phyloP scores from a whole-genome alignment of 2,329 filamentous ascomycete genomes.

The Huntiella savannae region DNA sequence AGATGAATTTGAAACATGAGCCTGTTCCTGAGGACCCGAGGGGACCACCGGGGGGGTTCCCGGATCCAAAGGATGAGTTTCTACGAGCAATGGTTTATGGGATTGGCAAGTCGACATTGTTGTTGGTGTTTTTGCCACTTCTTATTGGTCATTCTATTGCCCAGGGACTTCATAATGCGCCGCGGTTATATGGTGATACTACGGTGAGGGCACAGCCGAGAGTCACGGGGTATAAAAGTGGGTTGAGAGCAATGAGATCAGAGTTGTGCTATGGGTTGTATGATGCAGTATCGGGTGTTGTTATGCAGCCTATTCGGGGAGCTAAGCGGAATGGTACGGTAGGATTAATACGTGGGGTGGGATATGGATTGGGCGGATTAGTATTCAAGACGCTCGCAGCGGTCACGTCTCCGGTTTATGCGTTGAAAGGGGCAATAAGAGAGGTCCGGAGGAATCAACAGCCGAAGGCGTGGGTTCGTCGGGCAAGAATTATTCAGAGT shows the following conservation, averaged over 20 bases:
- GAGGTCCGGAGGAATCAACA: conserved; percentile 34
- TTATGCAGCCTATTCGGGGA: conserved; percentile 26
- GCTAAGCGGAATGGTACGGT: conserved; percentile 31
- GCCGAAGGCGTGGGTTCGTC: conserved; percentile 33
- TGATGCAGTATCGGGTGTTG: conserved; percentile 44
- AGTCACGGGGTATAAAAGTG: conserved; percentile 46
- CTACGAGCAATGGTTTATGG: conserved; percentile 32
- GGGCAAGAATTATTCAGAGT: conserved; percentile 39
- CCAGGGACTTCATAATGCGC: conserved; percentile 53
- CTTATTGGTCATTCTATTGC: conserved; percentile 41
- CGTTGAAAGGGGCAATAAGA: conserved; percentile 44
- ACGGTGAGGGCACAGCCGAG: conserved; percentile 45
- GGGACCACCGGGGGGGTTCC: conserved; percentile 11
- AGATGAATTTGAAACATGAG: conserved; percentile 12
- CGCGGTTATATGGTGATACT: conserved; percentile 49
- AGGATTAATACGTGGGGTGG: conserved; percentile 34
- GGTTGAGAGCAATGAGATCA: conserved; percentile 38
- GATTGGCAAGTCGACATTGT: conserved; percentile 29
- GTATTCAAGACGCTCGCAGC: conserved; percentile 47
- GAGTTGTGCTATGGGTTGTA: conserved; percentile 46
- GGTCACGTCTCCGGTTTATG: conserved; percentile 39
- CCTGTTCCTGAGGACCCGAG: conserved; percentile 6
- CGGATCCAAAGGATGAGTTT: conserved; percentile 20
- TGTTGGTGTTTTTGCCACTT: conserved; percentile 37
- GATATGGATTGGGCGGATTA: conserved; percentile 43